Base-by-base conservation (phyloP, 805 yeast genomes). In the Yarrowia sp. region DNA sequence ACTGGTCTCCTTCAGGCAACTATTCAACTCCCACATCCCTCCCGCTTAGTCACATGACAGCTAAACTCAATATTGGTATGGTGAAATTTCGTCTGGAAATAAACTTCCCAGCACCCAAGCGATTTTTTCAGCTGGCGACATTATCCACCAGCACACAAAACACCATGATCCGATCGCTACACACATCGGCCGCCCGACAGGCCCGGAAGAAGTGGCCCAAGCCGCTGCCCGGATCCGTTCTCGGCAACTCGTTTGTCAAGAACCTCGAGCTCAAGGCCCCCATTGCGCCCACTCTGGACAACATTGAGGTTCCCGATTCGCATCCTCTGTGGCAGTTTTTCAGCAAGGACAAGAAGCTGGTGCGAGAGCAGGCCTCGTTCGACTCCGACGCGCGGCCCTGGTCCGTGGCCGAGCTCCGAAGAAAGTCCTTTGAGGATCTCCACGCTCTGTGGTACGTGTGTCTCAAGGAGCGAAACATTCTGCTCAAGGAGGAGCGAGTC, bases 241-340 rank as follows among this genome's bases (percentile, higher is more conserved):
- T 56, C 56, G 56, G 67, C 56, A 63, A 63, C 48, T 32, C 38
- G 22, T 63, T 65, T 53, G 61, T 50, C 42, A 19, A 43, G 14
- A 32, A 52, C 52, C 61, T 69, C 42, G 70, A 82, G 71, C 83
- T 93, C 72, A 85, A 94, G 68, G 85, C 89, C 12, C 98, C 98
- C 15, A 89, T 95, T 72, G 85, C 91, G 14, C 98, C 99, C 15
- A 85, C 95, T 1, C 88, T 85, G 67, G 82, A 84, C 72, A 91
- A 91, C 77, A 83, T 93, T 68, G 83, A 83, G 70, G 90, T 90
- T 42, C 84, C 87, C 14, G 94, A 89, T 5, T 90, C 89, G 77
- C 99, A 95, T 79, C 99, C 98, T 40, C 82, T 95, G 72, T 95
- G 97, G 97, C 93, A 90, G 74, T 95, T 95, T 77, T 95, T 94